These are phyloP conservation scores for Capsicum pubescens DNA, from an alignment of 257 asterid species.

Conservation along the genomic window DNA sequence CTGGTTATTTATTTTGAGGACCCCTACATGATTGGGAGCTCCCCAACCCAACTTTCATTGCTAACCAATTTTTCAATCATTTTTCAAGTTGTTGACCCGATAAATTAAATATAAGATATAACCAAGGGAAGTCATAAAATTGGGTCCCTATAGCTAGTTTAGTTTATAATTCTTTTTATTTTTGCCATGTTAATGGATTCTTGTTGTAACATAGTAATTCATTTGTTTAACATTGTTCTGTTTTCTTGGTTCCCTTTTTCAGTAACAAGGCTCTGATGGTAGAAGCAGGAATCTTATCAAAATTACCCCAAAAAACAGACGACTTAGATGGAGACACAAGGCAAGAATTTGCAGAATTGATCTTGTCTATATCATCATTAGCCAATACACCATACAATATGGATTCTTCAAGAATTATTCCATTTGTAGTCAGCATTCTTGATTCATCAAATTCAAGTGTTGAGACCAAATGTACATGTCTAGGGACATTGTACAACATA, in stretches of 20 bases:
- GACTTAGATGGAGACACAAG: slow-evolving; percentile 49
- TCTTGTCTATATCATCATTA: slow-evolving; percentile 63
- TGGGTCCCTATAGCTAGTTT: slow-evolving; percentile 18
- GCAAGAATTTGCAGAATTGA: slow-evolving; percentile 63
- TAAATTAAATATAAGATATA: slow-evolving; percentile 1
- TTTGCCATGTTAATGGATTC: slow-evolving; percentile 3
- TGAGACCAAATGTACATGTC: slow-evolving; percentile 54
- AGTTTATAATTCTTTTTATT: neutral
- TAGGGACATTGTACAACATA: slow-evolving; percentile 60
- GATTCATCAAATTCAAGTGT: slow-evolving; percentile 47
- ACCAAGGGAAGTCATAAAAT: neutral
- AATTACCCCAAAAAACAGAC: slow-evolving; percentile 50
- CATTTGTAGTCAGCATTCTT: slow-evolving; percentile 55
- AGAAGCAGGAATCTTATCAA: slow-evolving; percentile 79
- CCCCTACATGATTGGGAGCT: slow-evolving; percentile 26
- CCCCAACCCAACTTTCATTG: slow-evolving; percentile 28
- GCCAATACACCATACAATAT: slow-evolving; percentile 58
- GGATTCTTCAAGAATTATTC: slow-evolving; percentile 51
- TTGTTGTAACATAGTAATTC: neutral
- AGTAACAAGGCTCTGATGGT: slow-evolving; percentile 91
- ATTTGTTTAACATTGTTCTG: slow-evolving; percentile 4
- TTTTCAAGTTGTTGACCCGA: slow-evolving; percentile 25
- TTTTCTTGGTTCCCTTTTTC: slow-evolving; percentile 40
- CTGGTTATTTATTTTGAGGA: slow-evolving; percentile 31
- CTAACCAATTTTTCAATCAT: slow-evolving; percentile 4